Percentiles rank a stretch among this genome's conserved stretches.
These are phyloP conservation scores for Lignosus rhinocerotis DNA, from an alignment of 1,284 basidiomycete species.

Conservation along the genomic window DNA sequence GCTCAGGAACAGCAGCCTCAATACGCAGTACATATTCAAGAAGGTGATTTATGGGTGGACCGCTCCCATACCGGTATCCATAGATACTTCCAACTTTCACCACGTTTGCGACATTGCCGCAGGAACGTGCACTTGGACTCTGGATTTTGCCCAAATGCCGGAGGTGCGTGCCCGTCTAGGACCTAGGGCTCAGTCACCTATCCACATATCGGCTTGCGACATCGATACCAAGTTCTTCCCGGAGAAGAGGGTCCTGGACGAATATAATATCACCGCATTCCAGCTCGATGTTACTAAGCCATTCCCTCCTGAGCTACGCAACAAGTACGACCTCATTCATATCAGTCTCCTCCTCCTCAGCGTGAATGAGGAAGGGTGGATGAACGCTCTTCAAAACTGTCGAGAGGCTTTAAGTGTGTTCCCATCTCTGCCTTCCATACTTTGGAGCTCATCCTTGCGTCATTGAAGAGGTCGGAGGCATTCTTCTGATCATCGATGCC, in stretches of 20 bases:
- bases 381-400: constrained; percentile 6
- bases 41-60: constrained; percentile 6
- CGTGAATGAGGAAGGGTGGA: constrained; percentile 10
- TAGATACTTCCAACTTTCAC: background rate
- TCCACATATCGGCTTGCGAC: constrained; percentile 7
- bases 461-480: constrained; percentile 6
- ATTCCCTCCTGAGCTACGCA: constrained; percentile 7
- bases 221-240: constrained; percentile 10
- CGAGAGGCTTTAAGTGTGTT: constrained; percentile 11
- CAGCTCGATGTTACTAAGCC: constrained; percentile 16
- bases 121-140: constrained; percentile 13
- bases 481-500: constrained; percentile 8
- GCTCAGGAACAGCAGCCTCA: background rate
- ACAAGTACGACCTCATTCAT: constrained; percentile 12
- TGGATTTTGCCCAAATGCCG: constrained; percentile 8
- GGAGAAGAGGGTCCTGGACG: background rate
- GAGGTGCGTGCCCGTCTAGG: constrained; percentile 14
- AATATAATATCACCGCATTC: constrained; percentile 7
- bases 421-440: too few relatives aligned
- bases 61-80: background rate
- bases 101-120: constrained; percentile 12
- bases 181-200: background rate
- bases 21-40: constrained; percentile 9
- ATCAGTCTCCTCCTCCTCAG: constrained; percentile 8
- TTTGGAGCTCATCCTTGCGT: background rate